Evolutionary conservation across 306 rosid species (phyloP).

Genomic region (Prunus kanzakura): DNA sequence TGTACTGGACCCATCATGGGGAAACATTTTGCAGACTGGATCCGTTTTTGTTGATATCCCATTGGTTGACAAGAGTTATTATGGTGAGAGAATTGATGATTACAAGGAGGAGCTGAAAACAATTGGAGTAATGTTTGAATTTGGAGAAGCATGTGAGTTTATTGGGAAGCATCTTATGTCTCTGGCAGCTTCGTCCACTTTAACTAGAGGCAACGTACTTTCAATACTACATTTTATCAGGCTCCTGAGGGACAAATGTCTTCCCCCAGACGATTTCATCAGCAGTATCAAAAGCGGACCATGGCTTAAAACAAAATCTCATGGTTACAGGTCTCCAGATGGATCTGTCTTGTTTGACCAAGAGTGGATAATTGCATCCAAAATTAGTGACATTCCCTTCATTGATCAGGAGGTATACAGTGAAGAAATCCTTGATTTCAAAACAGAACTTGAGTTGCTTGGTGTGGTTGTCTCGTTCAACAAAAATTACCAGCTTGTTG

Average conservation of each 20-base stretch:
- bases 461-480: slow-evolving; percentile 46
- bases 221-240: slow-evolving; percentile 48
- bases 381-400: slow-evolving; percentile 61
- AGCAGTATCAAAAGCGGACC: slow-evolving; percentile 28
- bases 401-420: slow-evolving; percentile 48
- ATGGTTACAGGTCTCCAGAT: slow-evolving; percentile 50
- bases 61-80: slow-evolving; percentile 44
- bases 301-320: slow-evolving; percentile 50
- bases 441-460: slow-evolving; percentile 49
- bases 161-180: slow-evolving; percentile 62
- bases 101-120: slow-evolving; percentile 55
- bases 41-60: slow-evolving; percentile 66
- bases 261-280: slow-evolving; percentile 32
- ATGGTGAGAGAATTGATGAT: slow-evolving; percentile 35
- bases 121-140: slow-evolving; percentile 63
- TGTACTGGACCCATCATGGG: slow-evolving; percentile 40
- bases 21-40: slow-evolving; percentile 46
- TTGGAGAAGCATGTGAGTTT: slow-evolving; percentile 50
- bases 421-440: slow-evolving; percentile 36
- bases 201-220: slow-evolving; percentile 36
- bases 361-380: slow-evolving; percentile 49
- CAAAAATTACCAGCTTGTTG: slow-evolving; percentile 30
- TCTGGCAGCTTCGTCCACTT: slow-evolving; percentile 34
- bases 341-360: slow-evolving; percentile 46
- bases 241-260: slow-evolving; percentile 30